A percentile compares a stretch with the other conserved stretches of the same genome.
Conservation (phyloP, 257 asterid genomes). For the Agastache rugosa region DNA sequence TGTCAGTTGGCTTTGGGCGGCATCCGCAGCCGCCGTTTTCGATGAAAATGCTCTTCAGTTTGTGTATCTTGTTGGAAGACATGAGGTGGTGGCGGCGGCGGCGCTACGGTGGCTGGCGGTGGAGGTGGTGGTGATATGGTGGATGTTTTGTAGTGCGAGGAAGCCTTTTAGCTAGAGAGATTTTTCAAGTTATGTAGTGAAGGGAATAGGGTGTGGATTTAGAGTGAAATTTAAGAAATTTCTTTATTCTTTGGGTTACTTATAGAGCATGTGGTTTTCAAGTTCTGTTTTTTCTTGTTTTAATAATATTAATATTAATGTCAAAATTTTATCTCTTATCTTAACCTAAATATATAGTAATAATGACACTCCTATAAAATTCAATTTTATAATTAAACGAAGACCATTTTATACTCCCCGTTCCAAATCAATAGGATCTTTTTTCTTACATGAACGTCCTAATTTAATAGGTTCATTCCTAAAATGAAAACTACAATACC, state of each 20-base stretch:
- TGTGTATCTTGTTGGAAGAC: constrained; percentile 49
- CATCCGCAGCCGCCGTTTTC: constrained; percentile 55
- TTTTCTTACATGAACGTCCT: too few relatives aligned
- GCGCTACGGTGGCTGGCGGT: constrained; percentile 21
- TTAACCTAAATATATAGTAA: too few relatives aligned
- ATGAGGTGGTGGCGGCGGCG: constrained; percentile 33
- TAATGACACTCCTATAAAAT: too few relatives aligned
- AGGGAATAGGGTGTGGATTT: background rate
- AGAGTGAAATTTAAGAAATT: background rate
- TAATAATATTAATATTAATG: too few relatives aligned
- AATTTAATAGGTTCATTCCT: too few relatives aligned
- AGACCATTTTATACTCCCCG: too few relatives aligned
- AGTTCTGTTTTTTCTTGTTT: too few relatives aligned
- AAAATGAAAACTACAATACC: too few relatives aligned
- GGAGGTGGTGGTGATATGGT: background rate
- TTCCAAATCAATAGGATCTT: too few relatives aligned
- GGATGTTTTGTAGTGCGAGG: background rate
- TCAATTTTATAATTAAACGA: too few relatives aligned
- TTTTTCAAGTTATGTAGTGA: background rate
- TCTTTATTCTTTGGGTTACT: background rate
- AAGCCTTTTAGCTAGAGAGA: background rate
- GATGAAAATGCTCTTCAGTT: constrained; percentile 46
- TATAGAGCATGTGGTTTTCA: background rate
- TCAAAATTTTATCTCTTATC: too few relatives aligned
- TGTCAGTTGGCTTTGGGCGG: constrained; percentile 48